These are phyloP conservation scores for Termitomyces sp. DNA, from an alignment of 768 basidiomycete genomes.

Conservation along the genomic window DNA sequence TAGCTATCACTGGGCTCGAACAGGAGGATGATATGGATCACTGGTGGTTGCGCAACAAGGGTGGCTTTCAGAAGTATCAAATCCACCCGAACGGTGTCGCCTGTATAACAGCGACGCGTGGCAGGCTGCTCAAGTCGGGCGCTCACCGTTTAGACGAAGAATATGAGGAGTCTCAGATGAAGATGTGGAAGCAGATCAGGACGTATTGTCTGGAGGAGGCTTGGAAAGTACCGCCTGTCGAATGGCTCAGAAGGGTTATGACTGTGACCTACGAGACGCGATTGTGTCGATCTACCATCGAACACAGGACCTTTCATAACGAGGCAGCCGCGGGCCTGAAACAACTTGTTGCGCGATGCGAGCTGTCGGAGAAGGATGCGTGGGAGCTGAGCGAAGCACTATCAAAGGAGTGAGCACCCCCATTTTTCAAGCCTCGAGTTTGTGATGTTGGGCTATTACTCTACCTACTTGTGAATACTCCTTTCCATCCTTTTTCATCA, in stretches of 20 bases:
- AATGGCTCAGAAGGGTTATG: conserved; percentile 6
- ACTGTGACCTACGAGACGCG: background rate
- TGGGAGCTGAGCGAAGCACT: conserved; percentile 1
- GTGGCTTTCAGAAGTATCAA: conserved; percentile 20
- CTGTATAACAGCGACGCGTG: conserved; percentile 31
- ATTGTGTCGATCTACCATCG: background rate
- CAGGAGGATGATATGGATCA: conserved; percentile 19
- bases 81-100: conserved; percentile 28
- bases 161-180: conserved; percentile 24
- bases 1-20: conserved; percentile 34
- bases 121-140: conserved; percentile 13
- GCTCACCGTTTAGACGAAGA: conserved; percentile 13
- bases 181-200: conserved; percentile 15
- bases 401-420: background rate
- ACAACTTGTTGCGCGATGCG: conserved; percentile 9
- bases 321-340: conserved; percentile 1
- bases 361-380: conserved; percentile 13
- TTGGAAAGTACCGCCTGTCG: conserved; percentile 8
- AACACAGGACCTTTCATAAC: background rate
- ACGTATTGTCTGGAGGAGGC: conserved; percentile 4
- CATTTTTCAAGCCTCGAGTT: background rate
- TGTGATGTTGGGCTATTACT: background rate
- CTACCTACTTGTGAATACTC: background rate
- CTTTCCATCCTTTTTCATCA: background rate
- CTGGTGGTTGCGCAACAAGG: conserved; percentile 30